Evolutionary conservation across 805 yeast genomes (phyloP), one percentile per base, ranked within the genome.

Genomic region (Candida nanaspora): DNA sequence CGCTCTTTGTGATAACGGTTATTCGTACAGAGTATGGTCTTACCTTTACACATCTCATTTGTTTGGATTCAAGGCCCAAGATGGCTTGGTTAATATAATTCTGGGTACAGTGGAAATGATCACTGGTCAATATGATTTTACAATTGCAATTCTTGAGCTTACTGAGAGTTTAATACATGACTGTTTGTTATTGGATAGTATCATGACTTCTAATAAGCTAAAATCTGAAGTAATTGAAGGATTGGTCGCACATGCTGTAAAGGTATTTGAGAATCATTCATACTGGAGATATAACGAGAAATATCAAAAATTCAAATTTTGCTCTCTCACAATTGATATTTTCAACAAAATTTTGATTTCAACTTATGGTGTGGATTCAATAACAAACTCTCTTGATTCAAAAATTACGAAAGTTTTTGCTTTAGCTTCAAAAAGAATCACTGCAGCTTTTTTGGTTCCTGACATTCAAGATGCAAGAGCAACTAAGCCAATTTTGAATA

Each of bases 1-100:
- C 1, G 65, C 71, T 0, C 15, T 65, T 75, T 31, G 65, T 66
- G 31, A 65, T 64, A 36, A 61, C 23, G 56, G 75, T 6, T 73
- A 69, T 31, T 76, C 94, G 0, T 70, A 73, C 44, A 68, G 86
- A 41, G 82, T 88, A 3, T 89, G 96, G 96, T 73, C 87, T 0
- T 82, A 82, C 52, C 59, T 91, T 13, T 72, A 77, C 19, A 76
- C 78, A 38, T 82, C 95, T 0, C 72, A 76, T 16, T 62, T 88
- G 23, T 63, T 87, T 1, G 80, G 82, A 13, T 69, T 70, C 37
- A 69, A 74, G 41, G 78, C 78, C 1, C 76, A 75, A 46, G 86
- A 84, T 33, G 89, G 93, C 0, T 61, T 77, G 36, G 76, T 80
- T 1, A 59, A 75, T 1, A 69, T 72, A 0, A 69, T 86, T 2